These are phyloP conservation scores for Hyaloscypha finlandica DNA, from an alignment of 495 filamentous ascomycete genomes.

Conservation along the genomic window DNA sequence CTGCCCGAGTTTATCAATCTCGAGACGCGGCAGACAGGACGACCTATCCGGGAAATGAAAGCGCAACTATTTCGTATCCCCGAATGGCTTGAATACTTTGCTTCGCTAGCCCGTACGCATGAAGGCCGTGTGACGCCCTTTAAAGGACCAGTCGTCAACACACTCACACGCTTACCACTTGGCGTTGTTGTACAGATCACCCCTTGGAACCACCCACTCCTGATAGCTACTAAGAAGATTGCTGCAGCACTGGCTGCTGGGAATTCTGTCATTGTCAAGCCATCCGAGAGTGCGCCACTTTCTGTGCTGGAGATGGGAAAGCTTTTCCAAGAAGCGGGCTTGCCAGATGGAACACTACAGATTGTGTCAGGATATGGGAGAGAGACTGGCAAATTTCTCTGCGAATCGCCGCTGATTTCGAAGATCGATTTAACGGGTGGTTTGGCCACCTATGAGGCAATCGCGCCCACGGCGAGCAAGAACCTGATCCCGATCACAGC, in stretches of 20 bases:
- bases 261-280: conserved; percentile 63
- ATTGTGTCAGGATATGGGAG: conserved; percentile 49
- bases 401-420: conserved; percentile 50
- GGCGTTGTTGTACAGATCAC: conserved; percentile 67
- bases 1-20: conserved; percentile 54
- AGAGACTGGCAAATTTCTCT: conserved; percentile 56
- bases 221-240: conserved; percentile 66
- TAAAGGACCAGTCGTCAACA: conserved; percentile 43
- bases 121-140: conserved; percentile 63
- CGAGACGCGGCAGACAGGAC: conserved; percentile 63
- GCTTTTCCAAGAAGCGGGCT: conserved; percentile 49
- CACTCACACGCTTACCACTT: conserved; percentile 57
- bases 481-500: conserved; percentile 59
- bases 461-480: conserved; percentile 48
- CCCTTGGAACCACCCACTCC: conserved; percentile 65
- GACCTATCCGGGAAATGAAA: conserved; percentile 64
- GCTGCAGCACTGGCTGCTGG: conserved; percentile 63
- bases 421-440: conserved; percentile 68
- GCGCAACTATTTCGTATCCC: conserved; percentile 62
- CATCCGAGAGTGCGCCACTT: conserved; percentile 61
- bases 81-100: conserved; percentile 68
- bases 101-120: conserved; percentile 57
- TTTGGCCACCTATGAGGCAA: conserved; percentile 43
- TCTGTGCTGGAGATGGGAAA: conserved; percentile 53
- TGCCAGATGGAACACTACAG: conserved; percentile 60